Conservation (phyloP, 352 stramenopile species). For the Peronospora destructor region DNA sequence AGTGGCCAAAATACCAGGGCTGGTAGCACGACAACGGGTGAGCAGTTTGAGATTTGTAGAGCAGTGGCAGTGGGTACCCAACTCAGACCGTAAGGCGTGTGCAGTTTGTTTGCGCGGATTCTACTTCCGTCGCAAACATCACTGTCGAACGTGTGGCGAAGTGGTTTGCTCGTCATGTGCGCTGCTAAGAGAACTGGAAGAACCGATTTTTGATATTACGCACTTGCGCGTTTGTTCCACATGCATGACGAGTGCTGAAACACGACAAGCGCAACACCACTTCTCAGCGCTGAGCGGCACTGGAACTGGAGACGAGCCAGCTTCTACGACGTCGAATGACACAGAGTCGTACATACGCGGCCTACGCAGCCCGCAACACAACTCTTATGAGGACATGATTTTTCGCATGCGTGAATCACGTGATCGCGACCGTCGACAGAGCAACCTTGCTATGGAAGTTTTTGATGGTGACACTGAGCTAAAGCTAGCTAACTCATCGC, state of each 20-base stretch:
- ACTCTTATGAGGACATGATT: conserved; percentile 53
- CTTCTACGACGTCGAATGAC: conserved; percentile 45
- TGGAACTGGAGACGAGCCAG: conserved; percentile 27
- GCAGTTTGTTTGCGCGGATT: conserved; percentile 72
- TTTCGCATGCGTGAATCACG: conserved; percentile 49
- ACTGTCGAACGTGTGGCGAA: conserved; percentile 66
- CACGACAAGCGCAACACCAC: conserved; percentile 19
- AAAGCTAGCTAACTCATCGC: conserved; percentile 12
- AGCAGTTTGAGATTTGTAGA: conserved; percentile 66
- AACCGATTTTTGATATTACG: conserved; percentile 62
- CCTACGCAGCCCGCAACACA: conserved; percentile 42
- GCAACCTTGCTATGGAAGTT: conserved; percentile 27
- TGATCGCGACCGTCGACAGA: conserved; percentile 40
- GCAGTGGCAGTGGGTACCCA: conserved; percentile 74
- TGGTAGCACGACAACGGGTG: conserved; percentile 60
- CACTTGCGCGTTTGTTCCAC: conserved; percentile 57
- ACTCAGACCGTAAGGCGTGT: conserved; percentile 67
- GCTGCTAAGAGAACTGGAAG: conserved; percentile 49
- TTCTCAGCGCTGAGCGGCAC: conserved; percentile 11
- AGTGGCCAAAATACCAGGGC: conserved; percentile 34
- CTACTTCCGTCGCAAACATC: conserved; percentile 73
- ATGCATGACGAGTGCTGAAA: conserved; percentile 43
- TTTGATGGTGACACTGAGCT: conserved; percentile 23
- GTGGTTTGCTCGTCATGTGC: conserved; percentile 67
- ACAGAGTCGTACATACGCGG: conserved; percentile 47